Conservation (phyloP, 2,329 filamentous ascomycete genomes). For the Trichoderma sp. region DNA sequence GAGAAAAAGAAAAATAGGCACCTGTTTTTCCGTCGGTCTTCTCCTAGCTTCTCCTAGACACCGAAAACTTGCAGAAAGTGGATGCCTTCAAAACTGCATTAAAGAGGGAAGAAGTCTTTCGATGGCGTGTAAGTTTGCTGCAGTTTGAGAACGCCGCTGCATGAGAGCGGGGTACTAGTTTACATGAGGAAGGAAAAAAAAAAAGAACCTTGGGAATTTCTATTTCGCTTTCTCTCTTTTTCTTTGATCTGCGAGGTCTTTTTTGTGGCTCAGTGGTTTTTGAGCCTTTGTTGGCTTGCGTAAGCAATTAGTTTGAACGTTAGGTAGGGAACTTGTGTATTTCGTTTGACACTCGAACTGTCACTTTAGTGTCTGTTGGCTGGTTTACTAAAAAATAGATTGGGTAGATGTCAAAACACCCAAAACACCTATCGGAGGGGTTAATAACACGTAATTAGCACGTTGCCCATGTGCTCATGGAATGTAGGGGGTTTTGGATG, state of each 20-base stretch:
- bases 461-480: background rate
- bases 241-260: background rate
- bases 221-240: background rate
- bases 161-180: background rate
- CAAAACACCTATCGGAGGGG: background rate
- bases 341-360: background rate
- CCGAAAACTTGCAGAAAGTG: background rate
- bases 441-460: background rate
- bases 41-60: background rate
- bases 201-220: background rate
- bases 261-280: background rate
- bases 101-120: too few relatives aligned
- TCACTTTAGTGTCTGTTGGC: background rate
- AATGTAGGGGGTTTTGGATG: background rate
- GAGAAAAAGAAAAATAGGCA: background rate
- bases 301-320: background rate
- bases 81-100: background rate
- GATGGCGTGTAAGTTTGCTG: background rate
- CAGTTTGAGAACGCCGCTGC: background rate
- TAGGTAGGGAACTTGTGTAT: background rate
- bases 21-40: background rate
- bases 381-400: background rate
- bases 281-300: background rate
- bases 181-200: too few relatives aligned
- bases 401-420: background rate